Conservation (phyloP, 2,329 filamentous ascomycete genomes). For the Aspergillus viridinutans region DNA sequence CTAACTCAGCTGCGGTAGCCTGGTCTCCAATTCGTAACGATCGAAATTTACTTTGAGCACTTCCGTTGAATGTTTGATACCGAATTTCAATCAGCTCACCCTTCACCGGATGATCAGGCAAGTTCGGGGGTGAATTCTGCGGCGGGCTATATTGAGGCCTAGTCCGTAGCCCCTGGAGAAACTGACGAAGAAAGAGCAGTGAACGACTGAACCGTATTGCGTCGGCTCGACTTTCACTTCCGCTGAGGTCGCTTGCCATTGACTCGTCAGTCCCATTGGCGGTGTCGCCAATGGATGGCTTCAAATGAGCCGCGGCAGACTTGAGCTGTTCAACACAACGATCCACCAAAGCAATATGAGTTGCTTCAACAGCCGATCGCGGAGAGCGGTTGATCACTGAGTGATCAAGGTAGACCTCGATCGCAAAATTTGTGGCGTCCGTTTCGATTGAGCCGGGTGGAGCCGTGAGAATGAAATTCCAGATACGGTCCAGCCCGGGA, state of each 20-base stretch:
- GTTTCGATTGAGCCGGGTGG: constrained; percentile 62
- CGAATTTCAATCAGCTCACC: constrained; percentile 65
- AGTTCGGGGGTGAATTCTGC: constrained; percentile 56
- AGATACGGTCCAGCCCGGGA: constrained; percentile 65
- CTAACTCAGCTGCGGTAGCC: constrained; percentile 67
- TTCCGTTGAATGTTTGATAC: constrained; percentile 69
- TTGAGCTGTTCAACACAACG: constrained; percentile 69
- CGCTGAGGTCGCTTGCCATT: constrained; percentile 50
- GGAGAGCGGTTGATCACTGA: constrained; percentile 39
- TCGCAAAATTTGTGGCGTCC: constrained; percentile 65
- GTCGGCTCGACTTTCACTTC: constrained; percentile 50
- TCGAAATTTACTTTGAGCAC: constrained; percentile 56
- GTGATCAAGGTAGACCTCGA: constrained; percentile 66
- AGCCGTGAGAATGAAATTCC: constrained; percentile 72
- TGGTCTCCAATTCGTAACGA: constrained; percentile 62
- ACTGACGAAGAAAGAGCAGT: constrained; percentile 62
- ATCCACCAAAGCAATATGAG: constrained; percentile 67
- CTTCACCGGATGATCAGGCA: constrained; percentile 51
- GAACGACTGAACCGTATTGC: constrained; percentile 65
- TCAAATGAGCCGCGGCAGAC: constrained; percentile 57
- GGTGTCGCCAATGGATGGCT: constrained; percentile 41
- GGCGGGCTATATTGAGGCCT: constrained; percentile 58
- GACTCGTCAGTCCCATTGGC: constrained; percentile 48
- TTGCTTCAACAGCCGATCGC: constrained; percentile 48
- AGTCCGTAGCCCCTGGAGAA: constrained; percentile 54